phyloP scores from a whole-genome alignment of 2,329 filamentous ascomycete genomes.

The Acrocalymma vagum region DNA sequence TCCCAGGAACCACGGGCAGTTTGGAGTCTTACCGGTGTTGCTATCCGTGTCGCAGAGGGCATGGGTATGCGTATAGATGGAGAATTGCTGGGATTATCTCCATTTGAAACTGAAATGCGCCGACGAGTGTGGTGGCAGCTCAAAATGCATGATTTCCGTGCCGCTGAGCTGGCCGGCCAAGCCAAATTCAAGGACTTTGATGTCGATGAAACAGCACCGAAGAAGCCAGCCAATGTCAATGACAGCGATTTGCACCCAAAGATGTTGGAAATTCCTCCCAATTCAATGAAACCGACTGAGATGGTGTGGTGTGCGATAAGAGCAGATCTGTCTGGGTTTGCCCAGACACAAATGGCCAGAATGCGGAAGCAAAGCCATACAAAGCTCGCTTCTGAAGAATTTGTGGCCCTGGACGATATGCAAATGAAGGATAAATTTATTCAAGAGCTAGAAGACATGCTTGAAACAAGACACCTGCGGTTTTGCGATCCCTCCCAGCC shows the following conservation, averaged over 20 bases:
- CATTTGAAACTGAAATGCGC: constrained; percentile 66
- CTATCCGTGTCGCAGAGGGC: constrained; percentile 64
- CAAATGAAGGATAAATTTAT: constrained; percentile 27
- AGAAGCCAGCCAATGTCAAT: constrained; percentile 59
- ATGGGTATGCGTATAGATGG: constrained; percentile 68
- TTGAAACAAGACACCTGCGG: constrained; percentile 49
- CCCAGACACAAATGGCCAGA: constrained; percentile 13
- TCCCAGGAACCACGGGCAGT: constrained; percentile 57
- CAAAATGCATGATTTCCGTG: constrained; percentile 63
- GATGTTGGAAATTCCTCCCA: constrained; percentile 46
- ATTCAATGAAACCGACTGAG: constrained; percentile 49
- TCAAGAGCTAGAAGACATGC: constrained; percentile 46
- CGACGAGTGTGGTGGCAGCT: constrained; percentile 68
- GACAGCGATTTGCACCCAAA: constrained; percentile 53
- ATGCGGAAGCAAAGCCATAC: constrained; percentile 29
- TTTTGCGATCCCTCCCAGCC: constrained; percentile 57
- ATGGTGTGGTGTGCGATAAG: constrained; percentile 52
- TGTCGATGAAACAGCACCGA: constrained; percentile 53
- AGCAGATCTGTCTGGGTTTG: constrained; percentile 47
- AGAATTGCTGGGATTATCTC: constrained; percentile 57
- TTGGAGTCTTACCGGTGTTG: constrained; percentile 69
- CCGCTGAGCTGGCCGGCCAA: constrained; percentile 60
- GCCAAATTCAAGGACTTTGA: constrained; percentile 43
- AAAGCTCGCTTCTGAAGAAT: background rate
- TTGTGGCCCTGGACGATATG: background rate